phyloP scores from a whole-genome alignment of 768 basidiomycete genomes.

The Suillus occidentalis region DNA sequence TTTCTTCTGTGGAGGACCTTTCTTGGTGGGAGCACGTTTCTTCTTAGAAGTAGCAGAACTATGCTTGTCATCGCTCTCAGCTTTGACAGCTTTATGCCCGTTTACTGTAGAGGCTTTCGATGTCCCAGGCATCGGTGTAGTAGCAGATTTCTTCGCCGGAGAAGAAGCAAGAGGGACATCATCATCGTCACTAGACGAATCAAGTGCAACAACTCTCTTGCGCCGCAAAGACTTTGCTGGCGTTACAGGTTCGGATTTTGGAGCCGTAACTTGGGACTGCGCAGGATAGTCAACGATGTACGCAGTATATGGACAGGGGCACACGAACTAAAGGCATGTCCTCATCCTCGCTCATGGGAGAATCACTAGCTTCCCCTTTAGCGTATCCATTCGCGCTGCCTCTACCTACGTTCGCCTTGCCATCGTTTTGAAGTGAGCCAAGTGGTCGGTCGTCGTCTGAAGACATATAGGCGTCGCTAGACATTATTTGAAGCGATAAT shows the following conservation, averaged over 20 bases:
- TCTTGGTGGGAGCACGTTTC: slow-evolving; percentile 42
- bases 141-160: slow-evolving; percentile 54
- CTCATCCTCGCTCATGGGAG: slow-evolving; percentile 67
- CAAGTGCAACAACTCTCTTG: slow-evolving; percentile 59
- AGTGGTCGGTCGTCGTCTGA: slow-evolving; percentile 63
- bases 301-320: slow-evolving; percentile 5
- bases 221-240: slow-evolving; percentile 28
- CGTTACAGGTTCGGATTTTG: slow-evolving; percentile 32
- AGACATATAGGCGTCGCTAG: slow-evolving; percentile 49
- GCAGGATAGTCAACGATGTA: slow-evolving; percentile 25
- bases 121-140: slow-evolving; percentile 43
- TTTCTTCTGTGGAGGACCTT: slow-evolving; percentile 65
- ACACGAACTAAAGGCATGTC: slow-evolving; percentile 68
- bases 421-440: slow-evolving; percentile 35
- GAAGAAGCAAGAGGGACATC: slow-evolving; percentile 73
- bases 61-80: slow-evolving; percentile 41
- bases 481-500: slow-evolving; percentile 32
- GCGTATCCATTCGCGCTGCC: slow-evolving; percentile 45
- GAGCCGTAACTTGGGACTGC: slow-evolving; percentile 56
- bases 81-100: slow-evolving; percentile 36
- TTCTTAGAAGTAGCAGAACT: slow-evolving; percentile 45
- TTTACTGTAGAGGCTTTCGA: slow-evolving; percentile 40
- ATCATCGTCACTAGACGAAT: slow-evolving; percentile 59
- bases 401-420: slow-evolving; percentile 41
- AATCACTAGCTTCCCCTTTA: slow-evolving; percentile 40